Percentiles rank a stretch among this genome's conserved stretches.
Conservation (phyloP, 1,284 basidiomycete species). For the Taiwanofungus camphoratus region DNA sequence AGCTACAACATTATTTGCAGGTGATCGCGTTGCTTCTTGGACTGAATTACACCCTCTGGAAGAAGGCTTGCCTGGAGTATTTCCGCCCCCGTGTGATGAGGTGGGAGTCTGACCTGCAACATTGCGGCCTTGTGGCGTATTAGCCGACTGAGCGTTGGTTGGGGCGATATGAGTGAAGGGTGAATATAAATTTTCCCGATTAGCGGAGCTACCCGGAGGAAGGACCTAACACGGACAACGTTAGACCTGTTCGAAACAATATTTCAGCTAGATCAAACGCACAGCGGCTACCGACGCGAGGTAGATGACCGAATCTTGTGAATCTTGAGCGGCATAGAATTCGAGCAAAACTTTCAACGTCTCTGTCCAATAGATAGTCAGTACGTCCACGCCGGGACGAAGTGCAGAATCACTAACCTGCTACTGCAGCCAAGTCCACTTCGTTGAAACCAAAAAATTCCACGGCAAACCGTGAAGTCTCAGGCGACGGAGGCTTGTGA, state of each 20-base stretch:
- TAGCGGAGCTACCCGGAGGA: constrained; percentile 30
- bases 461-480: constrained; percentile 58
- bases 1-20: not conserved
- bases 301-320: constrained; percentile 41
- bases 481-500: constrained; percentile 65
- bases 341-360: constrained; percentile 61
- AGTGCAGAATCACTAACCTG: constrained; percentile 39
- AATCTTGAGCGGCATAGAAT: constrained; percentile 64
- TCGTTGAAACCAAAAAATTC: constrained; percentile 62
- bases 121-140: constrained; percentile 8
- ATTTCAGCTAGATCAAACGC: constrained; percentile 12
- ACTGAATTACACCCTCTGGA: constrained; percentile 21
- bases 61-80: constrained; percentile 17
- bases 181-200: constrained; percentile 21
- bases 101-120: constrained; percentile 14
- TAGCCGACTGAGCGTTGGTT: constrained; percentile 11
- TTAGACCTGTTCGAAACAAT: not conserved
- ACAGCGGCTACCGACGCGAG: constrained; percentile 47
- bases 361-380: constrained; percentile 35
- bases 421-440: constrained; percentile 47
- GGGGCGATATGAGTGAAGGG: constrained; percentile 14
- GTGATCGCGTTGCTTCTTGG: constrained; percentile 10
- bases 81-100: constrained; percentile 15
- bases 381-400: not conserved
- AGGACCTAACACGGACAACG: constrained; percentile 31